Evolutionary conservation across 768 basidiomycete species (phyloP).

Genomic region (Termitomyces heimii): DNA sequence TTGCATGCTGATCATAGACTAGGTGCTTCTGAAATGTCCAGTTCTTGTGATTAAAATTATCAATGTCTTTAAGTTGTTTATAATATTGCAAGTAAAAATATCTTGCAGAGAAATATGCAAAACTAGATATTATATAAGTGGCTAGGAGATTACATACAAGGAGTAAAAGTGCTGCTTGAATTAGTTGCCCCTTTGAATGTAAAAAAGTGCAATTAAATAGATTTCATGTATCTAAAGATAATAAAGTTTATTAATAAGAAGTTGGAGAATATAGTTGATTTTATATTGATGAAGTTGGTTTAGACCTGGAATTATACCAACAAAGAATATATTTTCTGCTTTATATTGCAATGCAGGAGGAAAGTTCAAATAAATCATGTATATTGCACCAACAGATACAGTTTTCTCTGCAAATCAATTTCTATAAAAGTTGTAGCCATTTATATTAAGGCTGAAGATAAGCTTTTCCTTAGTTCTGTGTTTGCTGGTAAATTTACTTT

Average conservation of each 20-base stretch:
- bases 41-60: constrained; percentile 11
- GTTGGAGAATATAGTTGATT: constrained; percentile 27
- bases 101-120: constrained; percentile 7
- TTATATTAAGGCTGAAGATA: constrained; percentile 18
- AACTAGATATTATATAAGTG: constrained; percentile 20
- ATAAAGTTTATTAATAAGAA: constrained; percentile 28
- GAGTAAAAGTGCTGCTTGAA: constrained; percentile 16
- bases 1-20: not conserved
- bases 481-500: constrained; percentile 16
- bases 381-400: constrained; percentile 19
- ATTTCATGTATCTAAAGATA: constrained; percentile 23
- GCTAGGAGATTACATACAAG: constrained; percentile 29
- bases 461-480: constrained; percentile 12
- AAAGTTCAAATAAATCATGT: constrained; percentile 27
- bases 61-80: constrained; percentile 16
- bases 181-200: not conserved
- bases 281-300: constrained; percentile 24
- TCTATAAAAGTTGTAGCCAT: constrained; percentile 22
- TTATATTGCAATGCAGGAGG: constrained; percentile 26
- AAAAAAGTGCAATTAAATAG: not conserved
- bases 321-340: constrained; percentile 34
- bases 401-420: constrained; percentile 19
- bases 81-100: constrained; percentile 19
- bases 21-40: constrained; percentile 1
- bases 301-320: constrained; percentile 37